These are phyloP conservation scores for Carex pumila DNA, from an alignment of 176 grass and related monocot genomes.

Conservation along the genomic window DNA sequence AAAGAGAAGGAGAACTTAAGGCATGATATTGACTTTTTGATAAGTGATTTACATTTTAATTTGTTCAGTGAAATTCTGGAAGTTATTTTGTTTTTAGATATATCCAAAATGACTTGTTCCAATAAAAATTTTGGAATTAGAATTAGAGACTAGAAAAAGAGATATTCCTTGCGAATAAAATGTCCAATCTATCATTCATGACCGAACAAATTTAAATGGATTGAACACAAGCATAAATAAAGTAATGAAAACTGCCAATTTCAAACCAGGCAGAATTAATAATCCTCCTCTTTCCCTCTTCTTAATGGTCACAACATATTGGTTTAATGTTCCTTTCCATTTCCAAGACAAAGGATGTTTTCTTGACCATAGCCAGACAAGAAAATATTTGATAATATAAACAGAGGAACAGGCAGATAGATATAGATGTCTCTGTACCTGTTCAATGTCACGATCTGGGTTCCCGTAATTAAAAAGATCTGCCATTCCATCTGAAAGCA, in stretches of 20 bases:
- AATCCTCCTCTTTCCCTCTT: no score
- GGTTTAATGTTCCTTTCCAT: background rate
- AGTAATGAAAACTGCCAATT: background rate
- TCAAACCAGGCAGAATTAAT: no score
- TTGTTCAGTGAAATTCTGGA: background rate
- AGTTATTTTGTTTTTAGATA: background rate
- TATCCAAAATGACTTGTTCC: background rate
- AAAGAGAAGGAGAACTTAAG: background rate
- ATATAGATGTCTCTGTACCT: slow-evolving; percentile 16
- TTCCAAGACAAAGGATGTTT: background rate
- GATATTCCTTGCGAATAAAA: background rate
- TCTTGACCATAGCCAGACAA: background rate
- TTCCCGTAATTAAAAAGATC: slow-evolving; percentile 43
- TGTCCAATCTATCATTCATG: background rate
- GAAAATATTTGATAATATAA: background rate
- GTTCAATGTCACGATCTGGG: slow-evolving; percentile 35
- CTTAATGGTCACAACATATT: no score
- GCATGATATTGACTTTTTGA: background rate
- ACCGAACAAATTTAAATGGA: background rate
- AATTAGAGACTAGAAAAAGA: background rate
- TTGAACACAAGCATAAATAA: background rate
- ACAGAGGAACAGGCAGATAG: background rate
- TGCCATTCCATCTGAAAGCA: slow-evolving; percentile 54
- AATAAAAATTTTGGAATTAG: slow-evolving; percentile 1
- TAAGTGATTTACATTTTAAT: background rate